A percentile compares a stretch with the other conserved stretches of the same genome.
Conservation (phyloP, 1,284 basidiomycete species). For the Ceratobasidium theobromae region DNA sequence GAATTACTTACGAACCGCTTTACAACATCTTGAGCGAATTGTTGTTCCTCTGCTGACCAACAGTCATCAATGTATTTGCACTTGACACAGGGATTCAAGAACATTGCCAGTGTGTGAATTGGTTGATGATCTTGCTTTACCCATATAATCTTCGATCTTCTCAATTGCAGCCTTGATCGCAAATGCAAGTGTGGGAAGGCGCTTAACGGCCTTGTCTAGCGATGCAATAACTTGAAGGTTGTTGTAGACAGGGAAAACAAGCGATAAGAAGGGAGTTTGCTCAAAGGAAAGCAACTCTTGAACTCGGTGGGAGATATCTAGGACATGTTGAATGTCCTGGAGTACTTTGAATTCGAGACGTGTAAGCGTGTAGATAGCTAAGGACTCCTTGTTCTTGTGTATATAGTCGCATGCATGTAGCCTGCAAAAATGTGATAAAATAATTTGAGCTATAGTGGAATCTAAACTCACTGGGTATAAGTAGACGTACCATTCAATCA, state of each 20-base stretch:
- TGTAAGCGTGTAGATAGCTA: not conserved
- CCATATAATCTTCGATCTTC: not conserved
- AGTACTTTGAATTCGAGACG: not conserved
- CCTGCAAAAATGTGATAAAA: too few relatives aligned
- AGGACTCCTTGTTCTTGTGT: not conserved
- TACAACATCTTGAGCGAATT: not conserved
- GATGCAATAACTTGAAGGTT: not conserved
- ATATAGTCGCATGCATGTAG: constrained; percentile 8
- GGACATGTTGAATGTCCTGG: constrained; percentile 5
- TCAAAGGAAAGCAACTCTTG: constrained; percentile 23
- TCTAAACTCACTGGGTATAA: constrained; percentile 14
- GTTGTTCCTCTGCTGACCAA: not conserved
- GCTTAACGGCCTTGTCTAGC: not conserved
- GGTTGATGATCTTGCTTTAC: not conserved
- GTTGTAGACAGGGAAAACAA: constrained; percentile 26
- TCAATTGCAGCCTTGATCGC: not conserved
- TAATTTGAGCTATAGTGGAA: not conserved
- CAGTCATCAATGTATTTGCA: not conserved
- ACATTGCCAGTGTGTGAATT: constrained; percentile 2
- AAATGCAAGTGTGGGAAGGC: not conserved
- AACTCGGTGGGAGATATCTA: constrained; percentile 17
- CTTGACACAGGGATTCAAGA: not conserved
- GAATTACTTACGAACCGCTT: not conserved
- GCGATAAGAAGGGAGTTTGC: constrained; percentile 19
- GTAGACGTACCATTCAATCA: constrained; percentile 21